Evolutionary conservation across 2,329 filamentous ascomycete genomes (phyloP).

Genomic region (Talaromyces albobiverticillius): DNA sequence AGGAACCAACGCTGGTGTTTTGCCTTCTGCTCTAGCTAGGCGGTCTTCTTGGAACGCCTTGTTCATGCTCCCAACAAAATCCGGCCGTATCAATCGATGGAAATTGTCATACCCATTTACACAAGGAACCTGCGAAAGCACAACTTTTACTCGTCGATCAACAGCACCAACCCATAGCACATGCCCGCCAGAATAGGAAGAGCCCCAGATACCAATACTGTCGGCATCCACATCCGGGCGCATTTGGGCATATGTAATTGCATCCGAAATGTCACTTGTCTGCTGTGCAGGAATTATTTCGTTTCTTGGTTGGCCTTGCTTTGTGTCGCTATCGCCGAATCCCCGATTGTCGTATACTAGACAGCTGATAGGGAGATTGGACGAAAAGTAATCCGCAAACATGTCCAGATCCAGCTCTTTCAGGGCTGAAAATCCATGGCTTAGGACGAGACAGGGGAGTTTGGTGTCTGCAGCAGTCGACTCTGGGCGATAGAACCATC

Average conservation of each 20-base stretch:
- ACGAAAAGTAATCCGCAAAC: neutral
- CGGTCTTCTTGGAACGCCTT: constrained; percentile 18
- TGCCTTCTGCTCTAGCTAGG: constrained; percentile 28
- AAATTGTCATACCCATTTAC: constrained; percentile 38
- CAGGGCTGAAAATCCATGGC: neutral
- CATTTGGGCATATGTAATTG: constrained; percentile 37
- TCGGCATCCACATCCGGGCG: constrained; percentile 27
- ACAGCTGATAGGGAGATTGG: neutral
- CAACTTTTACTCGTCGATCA: constrained; percentile 40
- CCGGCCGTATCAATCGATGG: constrained; percentile 29
- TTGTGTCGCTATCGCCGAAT: constrained; percentile 24
- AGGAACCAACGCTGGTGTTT: constrained; percentile 27
- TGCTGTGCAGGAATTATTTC: constrained; percentile 31
- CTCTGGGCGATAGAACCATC: neutral
- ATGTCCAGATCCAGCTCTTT: neutral
- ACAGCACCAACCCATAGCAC: constrained; percentile 37
- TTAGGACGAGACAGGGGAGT: neutral
- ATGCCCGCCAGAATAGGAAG: constrained; percentile 38
- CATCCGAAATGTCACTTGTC: constrained; percentile 34
- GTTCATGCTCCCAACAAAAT: constrained; percentile 26
- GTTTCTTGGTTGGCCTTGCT: constrained; percentile 19
- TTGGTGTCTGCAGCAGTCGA: too few relatives aligned
- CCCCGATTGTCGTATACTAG: constrained; percentile 21
- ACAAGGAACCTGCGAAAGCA: constrained; percentile 37
- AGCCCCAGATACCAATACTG: constrained; percentile 39